Percentiles rank a stretch among this genome's conserved stretches.
These are phyloP conservation scores for Chernovozyma sophiae-reginae DNA, from an alignment of 1,139 yeast species.

Conservation along the genomic window DNA sequence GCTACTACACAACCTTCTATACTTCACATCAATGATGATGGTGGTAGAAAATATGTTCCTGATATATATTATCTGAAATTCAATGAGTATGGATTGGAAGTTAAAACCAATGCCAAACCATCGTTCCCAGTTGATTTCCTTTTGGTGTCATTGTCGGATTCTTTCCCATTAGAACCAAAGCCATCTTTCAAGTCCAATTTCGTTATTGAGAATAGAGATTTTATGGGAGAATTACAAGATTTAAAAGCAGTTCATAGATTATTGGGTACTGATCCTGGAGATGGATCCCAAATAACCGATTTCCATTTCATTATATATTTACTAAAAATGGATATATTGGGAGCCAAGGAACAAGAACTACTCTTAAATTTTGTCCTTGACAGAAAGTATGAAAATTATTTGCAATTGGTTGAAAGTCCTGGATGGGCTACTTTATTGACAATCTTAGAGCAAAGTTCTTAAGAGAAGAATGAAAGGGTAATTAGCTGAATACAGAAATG, in stretches of 20 bases:
- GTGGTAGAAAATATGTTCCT: conserved; percentile 78
- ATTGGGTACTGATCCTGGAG: conserved; percentile 39
- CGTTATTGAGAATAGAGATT: conserved; percentile 76
- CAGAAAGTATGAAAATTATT: conserved; percentile 41
- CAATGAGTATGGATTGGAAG: conserved; percentile 86
- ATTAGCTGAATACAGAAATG: too few relatives aligned
- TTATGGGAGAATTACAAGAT: conserved; percentile 71
- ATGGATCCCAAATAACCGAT: conserved; percentile 47
- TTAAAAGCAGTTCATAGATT: conserved; percentile 39
- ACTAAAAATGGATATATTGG: conserved; percentile 48
- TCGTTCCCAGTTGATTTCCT: conserved; percentile 94
- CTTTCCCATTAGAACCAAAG: conserved; percentile 70
- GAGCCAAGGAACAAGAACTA: conserved; percentile 46
- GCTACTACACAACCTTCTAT: conserved; percentile 91
- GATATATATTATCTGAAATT: conserved; percentile 82
- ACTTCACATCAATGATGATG: conserved; percentile 73
- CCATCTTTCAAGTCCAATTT: conserved; percentile 50
- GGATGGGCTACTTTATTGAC: conserved; percentile 78
- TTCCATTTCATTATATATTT: conserved; percentile 73
- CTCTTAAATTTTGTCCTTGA: conserved; percentile 41
- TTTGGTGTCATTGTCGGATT: conserved; percentile 84
- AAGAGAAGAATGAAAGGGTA: too few relatives aligned
- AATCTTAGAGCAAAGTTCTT: conserved; percentile 37
- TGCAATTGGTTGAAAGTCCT: conserved; percentile 55
- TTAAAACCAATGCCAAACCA: conserved; percentile 88